A percentile compares a stretch with the other conserved stretches of the same genome.
phyloP scores from a whole-genome alignment of 1,139 yeast genomes.

The Kluyveromyces sp. region DNA sequence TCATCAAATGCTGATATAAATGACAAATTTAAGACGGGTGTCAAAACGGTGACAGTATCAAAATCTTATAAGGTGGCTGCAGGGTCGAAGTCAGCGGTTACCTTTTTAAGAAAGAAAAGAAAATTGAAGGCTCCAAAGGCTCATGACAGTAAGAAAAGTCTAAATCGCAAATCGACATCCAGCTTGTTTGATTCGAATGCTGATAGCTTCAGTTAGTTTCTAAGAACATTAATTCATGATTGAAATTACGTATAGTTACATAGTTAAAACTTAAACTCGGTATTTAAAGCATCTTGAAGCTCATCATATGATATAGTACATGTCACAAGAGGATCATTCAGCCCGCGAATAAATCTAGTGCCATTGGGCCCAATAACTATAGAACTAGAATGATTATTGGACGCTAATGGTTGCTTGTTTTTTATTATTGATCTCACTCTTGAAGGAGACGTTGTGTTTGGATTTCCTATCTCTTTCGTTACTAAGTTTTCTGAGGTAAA shows the following conservation, averaged over 20 bases:
- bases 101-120: slow-evolving; percentile 39
- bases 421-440: neutral
- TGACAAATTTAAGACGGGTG: slow-evolving; percentile 37
- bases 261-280: slow-evolving; percentile 15
- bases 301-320: slow-evolving; percentile 37
- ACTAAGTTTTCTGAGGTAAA: slow-evolving; percentile 11
- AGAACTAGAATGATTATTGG: neutral
- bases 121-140: slow-evolving; percentile 25
- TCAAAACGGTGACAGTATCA: slow-evolving; percentile 48
- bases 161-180: neutral
- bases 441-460: slow-evolving; percentile 4
- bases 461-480: slow-evolving; percentile 24
- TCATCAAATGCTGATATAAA: slow-evolving; percentile 34
- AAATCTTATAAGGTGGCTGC: slow-evolving; percentile 50
- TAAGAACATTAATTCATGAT: neutral
- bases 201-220: slow-evolving; percentile 11
- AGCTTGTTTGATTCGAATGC: slow-evolving; percentile 9
- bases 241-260: neutral
- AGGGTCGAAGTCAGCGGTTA: slow-evolving; percentile 53
- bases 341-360: slow-evolving; percentile 30
- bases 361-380: slow-evolving; percentile 44
- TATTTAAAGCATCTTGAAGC: slow-evolving; percentile 37
- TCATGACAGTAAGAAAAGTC: neutral
- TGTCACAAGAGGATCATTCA: slow-evolving; percentile 35
- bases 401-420: neutral